Percentiles rank a stretch among this genome's conserved stretches.
Conservation (phyloP, 768 basidiomycete genomes). For the Suillus decipiens region DNA sequence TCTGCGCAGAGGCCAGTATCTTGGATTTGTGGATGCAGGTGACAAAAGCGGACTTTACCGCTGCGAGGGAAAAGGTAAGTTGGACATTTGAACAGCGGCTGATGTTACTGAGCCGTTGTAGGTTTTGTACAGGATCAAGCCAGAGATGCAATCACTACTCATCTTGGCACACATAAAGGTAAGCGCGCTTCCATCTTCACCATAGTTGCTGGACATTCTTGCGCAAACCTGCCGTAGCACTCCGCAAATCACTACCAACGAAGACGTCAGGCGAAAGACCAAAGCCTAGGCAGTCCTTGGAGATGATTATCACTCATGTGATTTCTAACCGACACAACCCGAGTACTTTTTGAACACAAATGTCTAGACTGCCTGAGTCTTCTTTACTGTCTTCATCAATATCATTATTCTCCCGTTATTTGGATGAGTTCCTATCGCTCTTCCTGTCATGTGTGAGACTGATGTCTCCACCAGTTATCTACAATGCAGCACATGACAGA, state of each 20-base stretch:
- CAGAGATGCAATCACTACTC: no score
- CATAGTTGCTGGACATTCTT: no score
- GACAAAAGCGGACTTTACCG: slow-evolving; percentile 85
- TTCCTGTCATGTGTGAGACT: slow-evolving; percentile 10
- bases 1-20: slow-evolving; percentile 96
- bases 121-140: slow-evolving; percentile 85
- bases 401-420: slow-evolving; percentile 74
- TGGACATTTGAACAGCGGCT: neutral
- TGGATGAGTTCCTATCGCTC: slow-evolving; percentile 48
- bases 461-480: slow-evolving; percentile 59
- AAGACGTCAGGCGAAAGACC: no score
- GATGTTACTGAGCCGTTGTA: slow-evolving; percentile 29
- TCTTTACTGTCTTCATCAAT: slow-evolving; percentile 83
- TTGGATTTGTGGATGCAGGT: slow-evolving; percentile 95
- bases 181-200: no score
- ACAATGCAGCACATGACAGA: no score
- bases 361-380: slow-evolving; percentile 93
- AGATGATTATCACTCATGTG: no score
- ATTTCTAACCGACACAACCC: no score
- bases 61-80: slow-evolving; percentile 89
- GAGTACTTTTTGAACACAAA: slow-evolving; percentile 88
- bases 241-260: no score
- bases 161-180: no score
- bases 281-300: no score
- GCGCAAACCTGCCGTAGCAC: no score